Evolutionary conservation across 2,329 filamentous ascomycete species (phyloP).

Genomic region (Penicillium nordicum): DNA sequence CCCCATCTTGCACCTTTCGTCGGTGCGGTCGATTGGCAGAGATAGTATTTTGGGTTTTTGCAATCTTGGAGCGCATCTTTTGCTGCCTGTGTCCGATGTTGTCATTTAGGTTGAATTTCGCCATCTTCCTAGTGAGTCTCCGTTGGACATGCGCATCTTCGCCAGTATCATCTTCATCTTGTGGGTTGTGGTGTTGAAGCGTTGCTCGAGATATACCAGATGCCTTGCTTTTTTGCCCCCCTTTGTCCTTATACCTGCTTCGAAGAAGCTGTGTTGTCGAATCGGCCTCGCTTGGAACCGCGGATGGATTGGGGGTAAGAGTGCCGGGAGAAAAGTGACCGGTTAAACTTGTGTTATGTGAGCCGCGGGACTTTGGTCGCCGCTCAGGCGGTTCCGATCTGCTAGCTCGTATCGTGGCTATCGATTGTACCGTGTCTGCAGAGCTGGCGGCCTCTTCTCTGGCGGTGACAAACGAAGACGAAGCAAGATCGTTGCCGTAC

Average conservation of each 20-base stretch:
- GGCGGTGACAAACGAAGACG: conserved; percentile 34
- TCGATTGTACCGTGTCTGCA: conserved; percentile 12
- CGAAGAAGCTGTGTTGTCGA: conserved; percentile 36
- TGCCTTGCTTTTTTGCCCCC: conserved; percentile 15
- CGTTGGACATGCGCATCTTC: conserved; percentile 13
- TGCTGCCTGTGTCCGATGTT: conserved; percentile 42
- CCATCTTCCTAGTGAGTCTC: conserved; percentile 34
- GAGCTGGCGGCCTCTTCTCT: conserved; percentile 23
- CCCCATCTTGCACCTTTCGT: conserved; percentile 51
- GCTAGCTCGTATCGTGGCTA: conserved; percentile 14
- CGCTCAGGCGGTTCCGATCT: conserved; percentile 1
- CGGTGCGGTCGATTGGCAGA: conserved; percentile 34
- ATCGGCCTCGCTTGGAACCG: conserved; percentile 29
- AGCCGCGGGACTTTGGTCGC: conserved; percentile 6
- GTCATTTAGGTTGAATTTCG: conserved; percentile 46
- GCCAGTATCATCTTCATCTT: conserved; percentile 22
- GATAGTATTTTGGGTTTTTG: conserved; percentile 36
- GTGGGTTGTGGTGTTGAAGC: conserved; percentile 35
- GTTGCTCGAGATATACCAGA: conserved; percentile 17
- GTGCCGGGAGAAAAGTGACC: conserved; percentile 21
- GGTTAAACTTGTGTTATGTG: conserved; percentile 16
- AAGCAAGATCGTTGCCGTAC: conserved; percentile 17
- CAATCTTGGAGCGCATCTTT: conserved; percentile 38
- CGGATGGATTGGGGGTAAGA: conserved; percentile 18
- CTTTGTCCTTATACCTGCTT: conserved; percentile 22